Percentiles rank a stretch among this genome's conserved stretches.
phyloP scores from a whole-genome alignment of 1,284 basidiomycete genomes.

The Sparassis latifolia region DNA sequence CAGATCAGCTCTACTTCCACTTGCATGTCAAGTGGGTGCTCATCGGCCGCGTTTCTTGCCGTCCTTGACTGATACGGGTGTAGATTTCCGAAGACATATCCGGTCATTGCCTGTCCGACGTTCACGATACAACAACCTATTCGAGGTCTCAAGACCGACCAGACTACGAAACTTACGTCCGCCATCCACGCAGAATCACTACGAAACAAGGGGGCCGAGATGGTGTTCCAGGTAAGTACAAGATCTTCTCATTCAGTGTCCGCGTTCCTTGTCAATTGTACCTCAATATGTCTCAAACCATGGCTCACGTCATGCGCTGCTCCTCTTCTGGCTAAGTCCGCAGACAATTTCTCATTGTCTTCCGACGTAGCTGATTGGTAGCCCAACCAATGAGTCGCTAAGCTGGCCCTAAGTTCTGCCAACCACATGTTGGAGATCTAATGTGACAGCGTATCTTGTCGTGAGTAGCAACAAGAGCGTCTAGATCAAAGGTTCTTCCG shows the following conservation, averaged over 20 bases:
- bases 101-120: constrained; percentile 54
- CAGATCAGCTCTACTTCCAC: constrained; percentile 52
- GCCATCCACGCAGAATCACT: constrained; percentile 57
- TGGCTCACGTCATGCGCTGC: too few species aligned
- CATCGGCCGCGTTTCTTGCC: not conserved
- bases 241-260: constrained; percentile 2
- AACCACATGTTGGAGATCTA: too few species aligned
- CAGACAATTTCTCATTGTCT: too few species aligned
- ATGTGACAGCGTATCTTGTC: too few species aligned
- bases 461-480: too few species aligned
- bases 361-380: too few species aligned
- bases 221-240: constrained; percentile 60
- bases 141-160: constrained; percentile 45
- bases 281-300: not conserved
- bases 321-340: too few species aligned
- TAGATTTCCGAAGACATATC: constrained; percentile 77
- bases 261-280: not conserved
- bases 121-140: constrained; percentile 64
- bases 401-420: too few species aligned
- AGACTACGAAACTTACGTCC: constrained; percentile 47
- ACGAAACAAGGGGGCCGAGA: constrained; percentile 55
- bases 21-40: constrained; percentile 59
- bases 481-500: too few species aligned
- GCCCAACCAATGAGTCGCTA: too few species aligned
- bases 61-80: not conserved